Percentiles rank a stretch among this genome's conserved stretches.
phyloP scores from a whole-genome alignment of 306 rosid genomes.

The Fragaria nilgerrensis region DNA sequence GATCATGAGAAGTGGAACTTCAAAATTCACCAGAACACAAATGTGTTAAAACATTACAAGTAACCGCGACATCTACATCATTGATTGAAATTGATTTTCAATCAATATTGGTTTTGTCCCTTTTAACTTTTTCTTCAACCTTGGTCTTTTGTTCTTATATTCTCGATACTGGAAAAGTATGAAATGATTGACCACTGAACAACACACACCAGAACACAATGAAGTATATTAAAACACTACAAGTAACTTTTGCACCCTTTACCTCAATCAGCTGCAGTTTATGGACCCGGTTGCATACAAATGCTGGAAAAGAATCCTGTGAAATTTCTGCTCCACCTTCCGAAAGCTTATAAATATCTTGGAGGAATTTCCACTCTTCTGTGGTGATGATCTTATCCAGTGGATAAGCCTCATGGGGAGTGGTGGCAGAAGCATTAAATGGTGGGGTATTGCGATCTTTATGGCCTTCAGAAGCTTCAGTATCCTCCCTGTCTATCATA shows the following conservation, averaged over 20 bases:
- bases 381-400: constrained; percentile 66
- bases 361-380: constrained; percentile 71
- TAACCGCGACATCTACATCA: background rate
- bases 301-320: constrained; percentile 52
- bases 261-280: constrained; percentile 60
- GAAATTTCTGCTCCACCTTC: constrained; percentile 32
- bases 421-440: constrained; percentile 61
- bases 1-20: background rate
- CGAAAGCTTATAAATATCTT: constrained; percentile 53
- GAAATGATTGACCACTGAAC: no score
- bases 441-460: constrained; percentile 66
- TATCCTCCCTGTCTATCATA: constrained; percentile 51
- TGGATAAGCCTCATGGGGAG: constrained; percentile 70
- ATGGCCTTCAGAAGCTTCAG: constrained; percentile 45
- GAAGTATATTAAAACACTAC: background rate
- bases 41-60: background rate
- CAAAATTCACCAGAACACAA: background rate
- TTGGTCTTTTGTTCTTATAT: no score
- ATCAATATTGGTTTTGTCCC: no score
- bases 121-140: no score
- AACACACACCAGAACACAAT: background rate
- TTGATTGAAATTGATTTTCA: no score
- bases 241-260: constrained; percentile 12
- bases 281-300: constrained; percentile 53
- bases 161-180: no score